Percentiles rank a stretch among this genome's conserved stretches.
Evolutionary conservation across 257 asterid genomes (phyloP).

Genomic region (Solanum etuberosum): DNA sequence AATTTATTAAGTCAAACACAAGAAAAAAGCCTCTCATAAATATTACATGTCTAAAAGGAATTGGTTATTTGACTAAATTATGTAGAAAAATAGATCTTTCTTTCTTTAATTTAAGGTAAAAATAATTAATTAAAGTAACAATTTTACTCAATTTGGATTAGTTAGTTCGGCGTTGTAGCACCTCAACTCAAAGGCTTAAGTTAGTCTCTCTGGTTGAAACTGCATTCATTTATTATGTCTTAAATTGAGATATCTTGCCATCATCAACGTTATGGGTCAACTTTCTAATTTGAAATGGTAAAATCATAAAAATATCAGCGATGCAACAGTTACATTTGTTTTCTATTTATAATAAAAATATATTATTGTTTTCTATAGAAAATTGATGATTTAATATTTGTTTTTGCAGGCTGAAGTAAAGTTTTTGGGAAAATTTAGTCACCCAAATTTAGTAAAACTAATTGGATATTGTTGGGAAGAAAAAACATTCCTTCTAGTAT

Average conservation of each 20-base stretch:
- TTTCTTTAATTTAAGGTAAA: background rate
- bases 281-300: background rate
- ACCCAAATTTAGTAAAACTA: slow-evolving; percentile 75
- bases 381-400: background rate
- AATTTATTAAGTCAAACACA: background rate
- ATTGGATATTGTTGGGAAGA: slow-evolving; percentile 94
- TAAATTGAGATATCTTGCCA: background rate
- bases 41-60: background rate
- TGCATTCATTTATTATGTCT: background rate
- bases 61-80: background rate
- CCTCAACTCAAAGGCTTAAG: background rate
- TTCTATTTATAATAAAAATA: background rate
- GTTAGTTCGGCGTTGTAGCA: fast-evolving
- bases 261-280: background rate
- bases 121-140: background rate
- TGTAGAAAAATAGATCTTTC: background rate
- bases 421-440: slow-evolving; percentile 75
- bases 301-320: background rate
- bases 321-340: background rate
- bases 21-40: background rate
- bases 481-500: slow-evolving; percentile 58
- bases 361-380: background rate
- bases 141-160: fast-evolving
- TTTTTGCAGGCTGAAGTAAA: slow-evolving; percentile 84
- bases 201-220: background rate